Evolutionary conservation across 2,329 filamentous ascomycete species (phyloP).

Genomic region (Sporothrix pallida): DNA sequence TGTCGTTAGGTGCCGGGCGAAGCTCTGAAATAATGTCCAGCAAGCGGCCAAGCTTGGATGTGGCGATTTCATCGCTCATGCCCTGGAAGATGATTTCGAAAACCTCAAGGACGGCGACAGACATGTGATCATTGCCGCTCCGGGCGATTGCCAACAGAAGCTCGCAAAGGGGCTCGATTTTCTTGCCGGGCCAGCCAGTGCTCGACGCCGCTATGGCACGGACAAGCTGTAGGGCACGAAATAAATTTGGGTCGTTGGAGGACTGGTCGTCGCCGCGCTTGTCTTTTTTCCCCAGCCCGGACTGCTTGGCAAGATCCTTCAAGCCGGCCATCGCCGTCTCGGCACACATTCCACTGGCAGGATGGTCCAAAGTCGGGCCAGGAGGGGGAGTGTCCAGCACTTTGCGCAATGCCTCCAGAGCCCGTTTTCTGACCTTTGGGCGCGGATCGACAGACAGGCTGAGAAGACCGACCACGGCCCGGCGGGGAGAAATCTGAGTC

Average conservation of each 20-base stretch:
- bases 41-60: slow-evolving; percentile 84
- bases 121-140: slow-evolving; percentile 92
- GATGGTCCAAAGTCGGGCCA: slow-evolving; percentile 90
- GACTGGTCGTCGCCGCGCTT: slow-evolving; percentile 62
- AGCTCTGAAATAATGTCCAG: slow-evolving; percentile 91
- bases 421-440: slow-evolving; percentile 92
- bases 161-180: slow-evolving; percentile 91
- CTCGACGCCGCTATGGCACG: slow-evolving; percentile 87
- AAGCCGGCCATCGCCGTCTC: slow-evolving; percentile 85
- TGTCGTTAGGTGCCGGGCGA: slow-evolving; percentile 89
- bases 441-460: slow-evolving; percentile 83
- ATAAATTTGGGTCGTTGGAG: slow-evolving; percentile 78
- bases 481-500: slow-evolving; percentile 80
- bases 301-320: slow-evolving; percentile 71
- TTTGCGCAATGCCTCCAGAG: slow-evolving; percentile 84
- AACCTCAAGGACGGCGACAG: slow-evolving; percentile 94
- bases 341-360: slow-evolving; percentile 94
- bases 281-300: slow-evolving; percentile 69
- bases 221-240: slow-evolving; percentile 89
- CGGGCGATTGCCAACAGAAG: slow-evolving; percentile 85
- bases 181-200: slow-evolving; percentile 94
- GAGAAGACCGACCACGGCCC: slow-evolving; percentile 85
- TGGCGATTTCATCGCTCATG: slow-evolving; percentile 87
- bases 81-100: slow-evolving; percentile 96
- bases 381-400: slow-evolving; percentile 86